A percentile compares a stretch with the other conserved stretches of the same genome.
Evolutionary conservation across 2,329 filamentous ascomycete species (phyloP).

Genomic region (Seiridium unicorne): DNA sequence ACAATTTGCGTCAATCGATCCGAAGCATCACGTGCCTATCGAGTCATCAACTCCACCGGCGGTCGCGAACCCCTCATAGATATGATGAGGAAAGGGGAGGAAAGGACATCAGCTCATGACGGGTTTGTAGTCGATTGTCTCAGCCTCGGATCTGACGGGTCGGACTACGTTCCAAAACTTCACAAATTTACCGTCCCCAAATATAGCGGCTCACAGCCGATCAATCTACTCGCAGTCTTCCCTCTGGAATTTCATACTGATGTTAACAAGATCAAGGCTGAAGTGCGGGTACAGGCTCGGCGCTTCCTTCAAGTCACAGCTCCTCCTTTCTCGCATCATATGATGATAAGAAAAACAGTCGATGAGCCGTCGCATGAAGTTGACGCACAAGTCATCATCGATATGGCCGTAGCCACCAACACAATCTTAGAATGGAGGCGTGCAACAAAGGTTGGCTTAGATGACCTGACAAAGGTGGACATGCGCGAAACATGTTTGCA

Average conservation of each 20-base stretch:
- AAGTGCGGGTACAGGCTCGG: background rate
- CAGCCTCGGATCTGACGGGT: background rate
- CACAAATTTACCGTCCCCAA: background rate
- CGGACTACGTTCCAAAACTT: background rate
- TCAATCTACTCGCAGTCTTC: background rate
- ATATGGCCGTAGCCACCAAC: background rate
- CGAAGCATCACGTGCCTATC: background rate
- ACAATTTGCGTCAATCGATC: background rate
- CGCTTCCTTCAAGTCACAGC: background rate
- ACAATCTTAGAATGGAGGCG: background rate
- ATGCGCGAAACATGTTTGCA: background rate
- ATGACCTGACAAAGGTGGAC: background rate
- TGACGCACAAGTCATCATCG: constrained; percentile 1
- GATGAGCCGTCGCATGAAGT: background rate
- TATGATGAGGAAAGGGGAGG: background rate
- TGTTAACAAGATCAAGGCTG: background rate
- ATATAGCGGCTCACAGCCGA: background rate
- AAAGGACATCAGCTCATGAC: background rate
- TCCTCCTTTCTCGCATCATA: background rate
- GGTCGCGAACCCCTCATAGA: background rate
- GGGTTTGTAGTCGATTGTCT: constrained; percentile 3
- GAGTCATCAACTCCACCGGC: background rate
- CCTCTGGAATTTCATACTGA: background rate
- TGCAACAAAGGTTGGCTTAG: background rate
- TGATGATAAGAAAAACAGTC: background rate